phyloP scores from a whole-genome alignment of 805 yeast genomes.

The Scheffersomyces lignosus region DNA sequence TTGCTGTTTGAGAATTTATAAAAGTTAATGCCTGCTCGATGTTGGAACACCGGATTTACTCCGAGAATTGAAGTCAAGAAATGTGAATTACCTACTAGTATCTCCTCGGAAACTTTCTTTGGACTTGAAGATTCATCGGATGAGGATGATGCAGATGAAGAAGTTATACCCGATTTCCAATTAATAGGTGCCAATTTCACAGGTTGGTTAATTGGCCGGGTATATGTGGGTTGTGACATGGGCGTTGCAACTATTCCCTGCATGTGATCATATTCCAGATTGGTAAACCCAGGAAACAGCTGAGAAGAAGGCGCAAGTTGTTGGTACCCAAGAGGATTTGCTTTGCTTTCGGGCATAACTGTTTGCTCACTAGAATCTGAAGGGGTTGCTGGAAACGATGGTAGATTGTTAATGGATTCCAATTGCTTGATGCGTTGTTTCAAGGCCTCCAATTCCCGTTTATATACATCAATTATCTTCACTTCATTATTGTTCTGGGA shows the following conservation, averaged over 20 bases:
- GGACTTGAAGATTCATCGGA: neutral
- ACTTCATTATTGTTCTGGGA: too few relatives aligned
- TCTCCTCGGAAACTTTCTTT: neutral
- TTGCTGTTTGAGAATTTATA: conserved; percentile 1
- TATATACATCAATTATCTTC: too few relatives aligned
- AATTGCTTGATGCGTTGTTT: neutral
- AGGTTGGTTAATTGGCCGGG: too few relatives aligned
- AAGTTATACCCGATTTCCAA: neutral
- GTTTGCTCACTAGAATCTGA: neutral
- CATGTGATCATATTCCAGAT: too few relatives aligned
- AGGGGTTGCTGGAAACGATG: neutral
- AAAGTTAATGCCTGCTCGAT: conserved; percentile 4
- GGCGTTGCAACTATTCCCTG: neutral
- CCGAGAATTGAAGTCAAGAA: conserved; percentile 1
- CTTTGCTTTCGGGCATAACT: too few relatives aligned
- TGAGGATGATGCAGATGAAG: neutral
- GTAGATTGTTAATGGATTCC: neutral
- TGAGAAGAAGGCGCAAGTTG: neutral
- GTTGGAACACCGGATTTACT: conserved; percentile 3
- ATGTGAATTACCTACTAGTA: neutral
- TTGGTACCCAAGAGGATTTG: neutral
- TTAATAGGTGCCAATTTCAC: neutral
- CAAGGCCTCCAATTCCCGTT: neutral
- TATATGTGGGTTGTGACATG: neutral
- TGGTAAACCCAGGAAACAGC: neutral